Percentiles rank a stretch among this genome's conserved stretches.
These are phyloP conservation scores for Iris pallida DNA, from an alignment of 116 monocot species.

Conservation along the genomic window DNA sequence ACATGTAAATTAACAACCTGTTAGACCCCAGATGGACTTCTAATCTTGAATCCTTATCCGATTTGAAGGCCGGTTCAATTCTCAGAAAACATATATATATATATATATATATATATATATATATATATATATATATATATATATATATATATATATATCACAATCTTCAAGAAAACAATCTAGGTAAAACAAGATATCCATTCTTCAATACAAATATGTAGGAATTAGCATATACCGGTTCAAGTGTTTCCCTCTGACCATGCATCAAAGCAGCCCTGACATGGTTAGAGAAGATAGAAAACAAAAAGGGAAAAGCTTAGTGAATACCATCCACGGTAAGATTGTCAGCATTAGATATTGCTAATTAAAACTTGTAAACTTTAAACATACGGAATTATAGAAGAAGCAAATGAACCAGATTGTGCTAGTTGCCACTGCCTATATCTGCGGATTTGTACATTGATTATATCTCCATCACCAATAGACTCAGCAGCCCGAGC, in stretches of 20 bases:
- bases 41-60: too few species aligned
- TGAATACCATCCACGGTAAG: background rate
- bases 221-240: slow-evolving; percentile 37
- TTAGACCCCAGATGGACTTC: too few species aligned
- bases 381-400: slow-evolving; percentile 67
- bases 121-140: too few species aligned
- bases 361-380: background rate
- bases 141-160: too few species aligned
- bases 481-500: slow-evolving; percentile 80
- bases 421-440: slow-evolving; percentile 89
- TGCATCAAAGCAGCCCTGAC: slow-evolving; percentile 84
- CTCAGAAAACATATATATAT: too few species aligned
- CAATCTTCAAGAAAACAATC: too few species aligned
- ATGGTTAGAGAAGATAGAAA: background rate
- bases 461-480: slow-evolving; percentile 71
- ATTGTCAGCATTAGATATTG: slow-evolving; percentile 4
- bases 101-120: too few species aligned
- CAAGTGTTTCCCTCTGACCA: slow-evolving; percentile 67
- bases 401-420: slow-evolving; percentile 69
- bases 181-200: too few species aligned
- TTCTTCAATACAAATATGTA: background rate
- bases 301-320: slow-evolving; percentile 8
- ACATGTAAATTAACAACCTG: too few species aligned
- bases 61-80: too few species aligned
- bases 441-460: slow-evolving; percentile 92